phyloP scores from a whole-genome alignment of 139 green algal genomes.

The Nannochloris sp. region DNA sequence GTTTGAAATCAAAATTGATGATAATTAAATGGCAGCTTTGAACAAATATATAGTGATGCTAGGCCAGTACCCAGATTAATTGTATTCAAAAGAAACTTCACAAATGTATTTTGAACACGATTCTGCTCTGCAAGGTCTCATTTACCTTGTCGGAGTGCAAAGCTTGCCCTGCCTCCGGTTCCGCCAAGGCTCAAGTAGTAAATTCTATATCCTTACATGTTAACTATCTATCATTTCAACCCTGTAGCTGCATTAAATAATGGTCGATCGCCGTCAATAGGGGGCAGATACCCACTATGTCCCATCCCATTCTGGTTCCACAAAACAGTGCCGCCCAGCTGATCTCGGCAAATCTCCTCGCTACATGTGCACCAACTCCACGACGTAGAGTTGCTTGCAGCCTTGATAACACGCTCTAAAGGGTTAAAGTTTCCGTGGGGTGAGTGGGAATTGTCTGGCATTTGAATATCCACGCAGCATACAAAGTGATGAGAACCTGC shows the following conservation, averaged over 20 bases:
- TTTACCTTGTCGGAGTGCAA: too few species aligned
- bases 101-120: too few species aligned
- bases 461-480: conserved; percentile 20
- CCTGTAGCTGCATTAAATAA: neutral
- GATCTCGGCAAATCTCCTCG: conserved; percentile 21
- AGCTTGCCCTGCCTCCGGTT: too few species aligned
- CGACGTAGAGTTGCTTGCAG: conserved; percentile 2
- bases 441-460: conserved; percentile 11
- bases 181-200: too few species aligned
- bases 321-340: conserved; percentile 11
- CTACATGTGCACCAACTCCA: conserved; percentile 25
- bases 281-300: conserved; percentile 12
- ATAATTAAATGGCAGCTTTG: too few species aligned
- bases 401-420: conserved; percentile 8
- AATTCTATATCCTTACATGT: too few species aligned
- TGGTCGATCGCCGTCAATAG: neutral
- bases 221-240: too few species aligned
- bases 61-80: too few species aligned
- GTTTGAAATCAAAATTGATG: too few species aligned
- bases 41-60: too few species aligned
- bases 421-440: conserved; percentile 27
- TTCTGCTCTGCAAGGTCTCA: too few species aligned
- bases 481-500: conserved; percentile 24
- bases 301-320: conserved; percentile 21
- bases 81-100: too few species aligned